Evolutionary conservation across 768 basidiomycete species (phyloP).

Genomic region (Podaxis mareebaensis): DNA sequence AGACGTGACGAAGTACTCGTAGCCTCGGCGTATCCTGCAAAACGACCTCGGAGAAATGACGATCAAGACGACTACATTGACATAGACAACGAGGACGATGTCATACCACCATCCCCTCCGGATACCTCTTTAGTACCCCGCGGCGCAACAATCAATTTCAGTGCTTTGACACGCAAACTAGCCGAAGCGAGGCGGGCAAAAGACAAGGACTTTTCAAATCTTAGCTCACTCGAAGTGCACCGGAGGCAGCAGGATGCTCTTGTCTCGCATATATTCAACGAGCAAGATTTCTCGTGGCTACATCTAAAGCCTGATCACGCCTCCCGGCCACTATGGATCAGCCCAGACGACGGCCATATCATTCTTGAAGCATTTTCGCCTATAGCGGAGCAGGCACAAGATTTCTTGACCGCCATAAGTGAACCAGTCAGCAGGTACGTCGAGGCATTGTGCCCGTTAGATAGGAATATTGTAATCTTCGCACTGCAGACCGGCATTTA

Average conservation of each 20-base stretch:
- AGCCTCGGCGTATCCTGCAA: constrained; percentile 36
- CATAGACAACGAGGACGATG: constrained; percentile 58
- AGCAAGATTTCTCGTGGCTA: constrained; percentile 85
- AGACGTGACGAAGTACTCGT: constrained; percentile 18
- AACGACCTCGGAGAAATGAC: constrained; percentile 45
- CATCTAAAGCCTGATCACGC: constrained; percentile 89
- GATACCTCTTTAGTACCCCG: constrained; percentile 61
- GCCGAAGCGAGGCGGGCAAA: constrained; percentile 58
- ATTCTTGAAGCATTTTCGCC: constrained; percentile 98
- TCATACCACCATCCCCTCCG: constrained; percentile 54
- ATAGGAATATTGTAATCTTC: constrained; percentile 20
- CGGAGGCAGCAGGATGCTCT: constrained; percentile 73
- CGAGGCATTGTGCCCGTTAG: constrained; percentile 15
- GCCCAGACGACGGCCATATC: constrained; percentile 87
- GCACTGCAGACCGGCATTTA: constrained; percentile 81
- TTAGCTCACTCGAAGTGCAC: constrained; percentile 61
- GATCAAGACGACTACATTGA: constrained; percentile 61
- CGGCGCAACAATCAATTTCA: constrained; percentile 84
- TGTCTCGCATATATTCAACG: constrained; percentile 81
- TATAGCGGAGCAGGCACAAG: constrained; percentile 97
- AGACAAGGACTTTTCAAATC: constrained; percentile 43
- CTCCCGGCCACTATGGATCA: constrained; percentile 95
- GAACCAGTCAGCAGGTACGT: constrained; percentile 98
- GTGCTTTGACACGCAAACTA: constrained; percentile 77
- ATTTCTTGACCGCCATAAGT: constrained; percentile 96